Conservation (phyloP, 352 stramenopile species). For the Pythium plurisporium region DNA sequence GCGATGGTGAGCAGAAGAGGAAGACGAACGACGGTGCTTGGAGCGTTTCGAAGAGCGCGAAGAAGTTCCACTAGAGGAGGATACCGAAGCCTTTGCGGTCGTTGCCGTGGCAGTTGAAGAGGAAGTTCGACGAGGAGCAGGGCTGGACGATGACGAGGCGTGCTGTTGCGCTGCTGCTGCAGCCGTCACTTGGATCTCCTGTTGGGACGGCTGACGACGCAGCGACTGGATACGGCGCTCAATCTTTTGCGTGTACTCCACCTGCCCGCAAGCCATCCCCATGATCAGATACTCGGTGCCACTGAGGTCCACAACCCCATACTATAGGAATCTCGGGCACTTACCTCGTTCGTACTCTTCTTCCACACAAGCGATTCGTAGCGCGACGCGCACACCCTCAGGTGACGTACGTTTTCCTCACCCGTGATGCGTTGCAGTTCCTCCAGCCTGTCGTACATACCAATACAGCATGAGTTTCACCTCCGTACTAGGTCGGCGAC, state of each 20-base stretch:
- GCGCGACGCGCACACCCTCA: constrained; percentile 52
- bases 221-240: constrained; percentile 63
- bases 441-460: constrained; percentile 31
- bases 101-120: not conserved
- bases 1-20: not conserved
- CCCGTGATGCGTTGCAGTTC: constrained; percentile 63
- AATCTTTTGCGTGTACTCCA: constrained; percentile 63
- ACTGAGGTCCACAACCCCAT: too few relatives aligned
- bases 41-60: constrained; percentile 9
- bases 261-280: constrained; percentile 18
- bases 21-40: constrained; percentile 17
- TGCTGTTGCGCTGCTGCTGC: constrained; percentile 10
- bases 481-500: too few relatives aligned
- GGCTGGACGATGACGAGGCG: not conserved
- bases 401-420: constrained; percentile 39
- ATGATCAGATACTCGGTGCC: too few relatives aligned
- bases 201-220: constrained; percentile 41
- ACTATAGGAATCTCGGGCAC: constrained; percentile 6
- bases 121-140: not conserved
- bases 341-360: constrained; percentile 54
- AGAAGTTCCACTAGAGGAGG: not conserved
- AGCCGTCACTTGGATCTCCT: constrained; percentile 22
- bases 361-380: constrained; percentile 76
- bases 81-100: not conserved
- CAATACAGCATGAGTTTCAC: not conserved